Percentiles rank a stretch among this genome's conserved stretches.
Evolutionary conservation across 225 moss, liverwort and hornwort genomes (phyloP).

Genomic region (Antitrichia curtipendula): DNA sequence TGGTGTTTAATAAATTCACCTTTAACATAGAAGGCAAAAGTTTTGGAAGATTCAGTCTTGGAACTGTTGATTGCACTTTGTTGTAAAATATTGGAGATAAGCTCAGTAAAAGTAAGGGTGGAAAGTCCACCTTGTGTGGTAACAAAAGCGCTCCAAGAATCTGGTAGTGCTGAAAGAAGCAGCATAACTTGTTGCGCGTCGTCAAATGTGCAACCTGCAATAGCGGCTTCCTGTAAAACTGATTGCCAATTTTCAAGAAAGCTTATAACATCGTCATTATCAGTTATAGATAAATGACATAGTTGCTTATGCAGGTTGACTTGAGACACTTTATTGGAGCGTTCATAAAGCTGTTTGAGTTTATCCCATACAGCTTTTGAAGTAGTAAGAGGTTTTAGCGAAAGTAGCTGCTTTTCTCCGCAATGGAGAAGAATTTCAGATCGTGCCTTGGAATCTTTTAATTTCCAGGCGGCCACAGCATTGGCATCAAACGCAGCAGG

Average conservation of each 20-base stretch:
- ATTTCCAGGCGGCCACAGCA: too few species aligned
- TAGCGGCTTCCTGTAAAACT: not conserved
- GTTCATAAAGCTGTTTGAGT: not conserved
- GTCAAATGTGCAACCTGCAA: not conserved
- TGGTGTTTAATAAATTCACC: not conserved
- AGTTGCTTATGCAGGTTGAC: not conserved
- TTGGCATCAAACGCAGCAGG: accelerated
- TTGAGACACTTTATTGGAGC: not conserved
- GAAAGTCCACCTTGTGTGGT: not conserved
- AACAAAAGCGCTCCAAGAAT: not conserved
- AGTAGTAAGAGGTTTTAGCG: not conserved
- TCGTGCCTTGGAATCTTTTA: not conserved
- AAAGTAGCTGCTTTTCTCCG: not conserved
- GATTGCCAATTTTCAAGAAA: not conserved
- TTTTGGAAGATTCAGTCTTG: not conserved
- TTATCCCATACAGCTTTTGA: not conserved
- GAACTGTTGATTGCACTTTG: not conserved
- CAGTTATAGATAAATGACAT: not conserved
- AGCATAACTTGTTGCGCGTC: not conserved
- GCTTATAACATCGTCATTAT: not conserved
- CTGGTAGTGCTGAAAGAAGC: not conserved
- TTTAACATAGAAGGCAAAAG: not conserved
- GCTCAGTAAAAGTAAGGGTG: not conserved
- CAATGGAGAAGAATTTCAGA: not conserved
- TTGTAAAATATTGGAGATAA: not conserved